Conservation (phyloP, 768 basidiomycete species). For the Rhodotorula graminis region DNA sequence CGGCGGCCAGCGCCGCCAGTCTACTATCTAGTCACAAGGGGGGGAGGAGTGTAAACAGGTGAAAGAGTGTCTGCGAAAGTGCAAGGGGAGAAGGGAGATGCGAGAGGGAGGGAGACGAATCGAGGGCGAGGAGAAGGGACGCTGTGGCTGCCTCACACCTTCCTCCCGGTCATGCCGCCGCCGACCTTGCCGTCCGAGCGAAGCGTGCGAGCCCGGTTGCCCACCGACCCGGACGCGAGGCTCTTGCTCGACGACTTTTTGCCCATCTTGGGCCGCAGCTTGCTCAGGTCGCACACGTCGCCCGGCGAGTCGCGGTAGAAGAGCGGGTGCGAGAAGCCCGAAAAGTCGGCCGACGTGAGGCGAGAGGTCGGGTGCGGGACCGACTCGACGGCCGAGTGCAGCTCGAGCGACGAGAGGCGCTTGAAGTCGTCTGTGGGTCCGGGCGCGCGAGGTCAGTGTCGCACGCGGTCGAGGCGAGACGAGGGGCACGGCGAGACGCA, state of each 20-base stretch:
- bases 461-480: neutral
- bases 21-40: too few species aligned
- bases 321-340: slow-evolving; percentile 32
- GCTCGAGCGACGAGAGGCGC: slow-evolving; percentile 11
- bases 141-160: neutral
- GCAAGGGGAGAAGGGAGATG: too few species aligned
- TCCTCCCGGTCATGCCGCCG: neutral
- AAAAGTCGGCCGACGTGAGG: slow-evolving; percentile 16
- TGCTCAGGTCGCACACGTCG: slow-evolving; percentile 6
- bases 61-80: too few species aligned
- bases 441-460: neutral
- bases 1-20: too few species aligned
- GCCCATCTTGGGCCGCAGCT: slow-evolving; percentile 31
- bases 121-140: neutral
- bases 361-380: neutral
- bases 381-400: slow-evolving; percentile 16
- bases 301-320: slow-evolving; percentile 15
- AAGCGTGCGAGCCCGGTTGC: neutral
- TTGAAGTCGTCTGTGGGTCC: slow-evolving; percentile 25
- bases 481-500: neutral
- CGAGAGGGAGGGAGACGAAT: neutral
- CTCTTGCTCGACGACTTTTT: neutral
- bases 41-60: too few species aligned
- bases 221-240: neutral
- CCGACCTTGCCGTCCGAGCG: slow-evolving; percentile 1